phyloP scores from a whole-genome alignment of 1,139 yeast genomes.

The Geotrichum histeridarum region DNA sequence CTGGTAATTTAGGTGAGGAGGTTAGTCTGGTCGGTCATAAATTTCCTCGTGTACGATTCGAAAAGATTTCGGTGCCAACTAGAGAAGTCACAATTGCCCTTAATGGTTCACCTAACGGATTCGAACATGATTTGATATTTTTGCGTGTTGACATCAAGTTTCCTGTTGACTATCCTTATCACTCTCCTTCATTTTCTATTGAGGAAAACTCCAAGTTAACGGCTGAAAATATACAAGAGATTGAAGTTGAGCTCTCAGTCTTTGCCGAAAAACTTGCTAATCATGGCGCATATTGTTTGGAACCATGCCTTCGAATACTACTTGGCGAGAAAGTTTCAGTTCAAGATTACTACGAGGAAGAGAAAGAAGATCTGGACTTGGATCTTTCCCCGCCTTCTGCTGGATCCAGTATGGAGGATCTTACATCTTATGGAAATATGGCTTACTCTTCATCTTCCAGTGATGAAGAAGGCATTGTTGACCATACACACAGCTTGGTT shows the following conservation, averaged over 20 bases:
- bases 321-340: constrained; percentile 75
- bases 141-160: constrained; percentile 62
- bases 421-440: constrained; percentile 14
- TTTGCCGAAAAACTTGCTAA: constrained; percentile 57
- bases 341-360: constrained; percentile 38
- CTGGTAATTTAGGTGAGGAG: constrained; percentile 81
- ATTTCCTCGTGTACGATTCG: constrained; percentile 82
- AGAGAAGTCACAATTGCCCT: constrained; percentile 73
- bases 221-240: constrained; percentile 45
- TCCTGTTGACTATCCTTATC: constrained; percentile 68
- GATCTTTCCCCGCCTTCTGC: background rate
- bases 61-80: constrained; percentile 79
- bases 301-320: constrained; percentile 68
- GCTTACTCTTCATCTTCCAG: constrained; percentile 24
- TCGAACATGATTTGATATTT: constrained; percentile 58
- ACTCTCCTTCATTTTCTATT: constrained; percentile 54
- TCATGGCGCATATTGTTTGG: constrained; percentile 64
- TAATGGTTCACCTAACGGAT: constrained; percentile 54
- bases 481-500: background rate
- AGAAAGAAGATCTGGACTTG: constrained; percentile 36
- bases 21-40: constrained; percentile 85
- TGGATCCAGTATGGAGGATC: background rate
- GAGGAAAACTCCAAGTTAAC: constrained; percentile 74
- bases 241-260: constrained; percentile 48
- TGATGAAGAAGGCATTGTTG: constrained; percentile 27